Percentiles rank a stretch among this genome's conserved stretches.
Conservation (phyloP, 345 rosid genomes). For the Dimocarpus longan region DNA sequence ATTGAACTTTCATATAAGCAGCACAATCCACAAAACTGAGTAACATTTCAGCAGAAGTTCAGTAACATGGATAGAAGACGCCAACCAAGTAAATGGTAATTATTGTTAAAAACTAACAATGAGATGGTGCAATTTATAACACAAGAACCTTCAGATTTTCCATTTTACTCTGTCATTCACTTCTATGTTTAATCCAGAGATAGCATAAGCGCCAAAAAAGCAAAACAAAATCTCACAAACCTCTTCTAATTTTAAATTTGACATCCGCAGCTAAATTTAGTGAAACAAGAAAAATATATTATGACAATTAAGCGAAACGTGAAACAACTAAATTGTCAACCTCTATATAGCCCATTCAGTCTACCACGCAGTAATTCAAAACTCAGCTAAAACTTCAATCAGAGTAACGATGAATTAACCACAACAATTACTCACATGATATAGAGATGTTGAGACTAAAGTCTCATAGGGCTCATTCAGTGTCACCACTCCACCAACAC, state of each 20-base stretch:
- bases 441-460: conserved; percentile 77
- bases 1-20: background rate
- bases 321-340: background rate
- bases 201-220: background rate
- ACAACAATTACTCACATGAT: conserved; percentile 47
- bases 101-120: background rate
- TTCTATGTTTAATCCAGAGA: background rate
- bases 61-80: background rate
- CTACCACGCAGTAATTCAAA: background rate
- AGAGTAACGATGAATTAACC: background rate
- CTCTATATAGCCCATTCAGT: background rate
- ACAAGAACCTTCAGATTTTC: background rate
- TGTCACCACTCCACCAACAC: conserved; percentile 77
- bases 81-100: background rate
- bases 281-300: too few relatives aligned
- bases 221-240: background rate
- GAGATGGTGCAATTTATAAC: background rate
- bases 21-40: background rate
- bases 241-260: background rate
- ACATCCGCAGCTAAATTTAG: background rate
- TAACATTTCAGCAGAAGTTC: background rate
- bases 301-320: background rate
- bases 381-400: too few relatives aligned
- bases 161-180: background rate
- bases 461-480: conserved; percentile 85